Base-by-base conservation (phyloP, 495 filamentous ascomycete species). In the Neurospora sp. region DNA sequence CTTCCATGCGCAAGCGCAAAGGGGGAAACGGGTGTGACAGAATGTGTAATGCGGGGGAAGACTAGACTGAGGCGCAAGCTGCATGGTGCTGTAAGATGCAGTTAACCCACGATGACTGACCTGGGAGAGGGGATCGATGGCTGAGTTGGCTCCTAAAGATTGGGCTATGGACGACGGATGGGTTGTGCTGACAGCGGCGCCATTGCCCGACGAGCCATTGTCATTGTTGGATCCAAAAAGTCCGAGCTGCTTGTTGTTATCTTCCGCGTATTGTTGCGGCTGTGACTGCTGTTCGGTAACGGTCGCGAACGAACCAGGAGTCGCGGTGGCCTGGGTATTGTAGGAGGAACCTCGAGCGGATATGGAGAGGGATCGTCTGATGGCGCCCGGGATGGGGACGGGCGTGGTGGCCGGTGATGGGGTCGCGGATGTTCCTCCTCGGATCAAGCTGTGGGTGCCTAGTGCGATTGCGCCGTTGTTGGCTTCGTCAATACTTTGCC, bases 71-170 rank as follows among this genome's bases (percentile, higher is more conserved):
- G 37, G 41, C 69, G 69, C 37, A 41, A 16, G 69, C 39, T 35
- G 68, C 68, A 22, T 27, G 69, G 1, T 27, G 38, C 4, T 27
- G 17, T 17, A 70, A 40, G 16, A 8, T 27, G 31, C 39, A 31
- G 27, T 31, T 31, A 31, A 31, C 27, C 27, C 27, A 40, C n/a
- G 12, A 40, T 22, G 38, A 70, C 83, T 71, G 74, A 86, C 84
- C 74, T 85, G 84, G 5, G 84, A 84, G 72, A 86, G 75, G 10
- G 84, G 84, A 74, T 86, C 84, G 27, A 86, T 80, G 61, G 80
- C 81, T 4, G 76, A 70, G 42, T 31, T 75, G 31, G 74, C 40
- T 17, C 70, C 73, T 14, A 79, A 72, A 16, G 81, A 73, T 31
- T 69, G 70, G 40, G 74, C 42, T 61, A 69, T 8, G 40, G 65